phyloP scores from a whole-genome alignment of 2,329 filamentous ascomycete species.

The Dryadomyces sulphureus region DNA sequence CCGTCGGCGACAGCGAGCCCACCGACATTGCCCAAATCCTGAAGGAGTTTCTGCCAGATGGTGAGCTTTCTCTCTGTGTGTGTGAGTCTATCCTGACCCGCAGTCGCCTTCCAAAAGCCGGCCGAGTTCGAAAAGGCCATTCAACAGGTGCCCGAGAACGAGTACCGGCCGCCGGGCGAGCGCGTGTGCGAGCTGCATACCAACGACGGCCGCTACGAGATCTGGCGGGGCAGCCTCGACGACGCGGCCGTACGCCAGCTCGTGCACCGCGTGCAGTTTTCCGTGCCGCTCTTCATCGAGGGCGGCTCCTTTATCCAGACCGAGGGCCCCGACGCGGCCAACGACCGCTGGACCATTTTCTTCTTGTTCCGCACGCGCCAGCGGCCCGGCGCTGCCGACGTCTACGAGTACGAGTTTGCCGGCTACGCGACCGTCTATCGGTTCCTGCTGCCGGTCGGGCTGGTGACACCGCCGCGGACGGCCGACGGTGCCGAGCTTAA shows the following conservation, averaged over 20 bases:
- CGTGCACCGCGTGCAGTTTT: constrained; percentile 66
- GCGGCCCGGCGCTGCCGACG: constrained; percentile 22
- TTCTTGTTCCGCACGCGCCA: constrained; percentile 54
- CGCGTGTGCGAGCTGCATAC: constrained; percentile 49
- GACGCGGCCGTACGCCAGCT: constrained; percentile 57
- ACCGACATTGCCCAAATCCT: constrained; percentile 53
- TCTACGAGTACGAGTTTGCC: constrained; percentile 60
- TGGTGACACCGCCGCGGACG: constrained; percentile 25
- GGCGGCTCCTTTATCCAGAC: constrained; percentile 61
- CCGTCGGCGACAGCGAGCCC: constrained; percentile 52
- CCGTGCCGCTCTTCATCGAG: constrained; percentile 81
- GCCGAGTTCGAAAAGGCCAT: constrained; percentile 47
- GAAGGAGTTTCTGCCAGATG: constrained; percentile 49
- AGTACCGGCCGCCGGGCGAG: constrained; percentile 61
- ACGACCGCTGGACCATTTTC: constrained; percentile 83
- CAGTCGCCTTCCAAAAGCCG: constrained; percentile 52
- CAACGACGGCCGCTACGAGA: constrained; percentile 53
- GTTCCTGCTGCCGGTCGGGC: constrained; percentile 60
- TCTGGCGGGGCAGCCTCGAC: constrained; percentile 66
- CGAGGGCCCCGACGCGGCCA: constrained; percentile 49
- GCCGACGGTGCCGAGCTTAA: constrained; percentile 21
- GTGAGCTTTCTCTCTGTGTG: constrained; percentile 26
- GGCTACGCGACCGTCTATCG: constrained; percentile 87
- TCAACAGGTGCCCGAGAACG: constrained; percentile 22
- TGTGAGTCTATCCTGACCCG: not conserved